Base-by-base conservation (phyloP, 306 rosid species). In the Adenanthera pavonina region DNA sequence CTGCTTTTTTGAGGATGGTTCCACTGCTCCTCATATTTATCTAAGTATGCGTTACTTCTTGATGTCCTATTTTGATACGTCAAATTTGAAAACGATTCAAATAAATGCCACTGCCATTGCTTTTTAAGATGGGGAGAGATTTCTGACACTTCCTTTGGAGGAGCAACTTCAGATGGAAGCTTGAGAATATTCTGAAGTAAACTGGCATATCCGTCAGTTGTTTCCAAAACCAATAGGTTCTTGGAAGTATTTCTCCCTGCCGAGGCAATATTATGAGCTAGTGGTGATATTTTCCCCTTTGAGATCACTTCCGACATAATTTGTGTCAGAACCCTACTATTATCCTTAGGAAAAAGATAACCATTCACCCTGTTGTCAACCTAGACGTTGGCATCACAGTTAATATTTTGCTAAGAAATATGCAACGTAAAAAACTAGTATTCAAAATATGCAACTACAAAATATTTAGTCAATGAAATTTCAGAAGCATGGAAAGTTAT, bases 351-450 rank as follows among this genome's bases (percentile, higher is more conserved):
- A 76, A 85, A 96, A 78, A 96, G 86, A 84, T 86, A 96, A 38
- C 99, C 97, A 71, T 90, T 96, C 85, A 94, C 99, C 90, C 92
- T 83, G 86, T 94, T 92, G 44, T 91, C 92, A 69, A 96, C 97
- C 99, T 96, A 84, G 84, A 71, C 30, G 81, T 78, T 41, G 61
- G 75, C 74, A 86, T 74, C 56, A 52, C 33, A 65, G 89, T 93
- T 75, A 90, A 90, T 76, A 69, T 62, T 83, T 75, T 79, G 77
- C 61, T 74, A 59, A 47, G 64, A 56, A 78, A 79, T 14, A 52
- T 14, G 75, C 8, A 52, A 60, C 40, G 64, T 1, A 69, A 84
- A 11, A 78, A 57, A 59, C 9, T 13, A 6, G n/a, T 12, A 61
- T 61, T 30, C 41, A 61, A 61, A 34, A 14, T 11, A 61, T 61